Base-by-base conservation (phyloP, 2,329 filamentous ascomycete genomes). In the Ophiostoma sp. region DNA sequence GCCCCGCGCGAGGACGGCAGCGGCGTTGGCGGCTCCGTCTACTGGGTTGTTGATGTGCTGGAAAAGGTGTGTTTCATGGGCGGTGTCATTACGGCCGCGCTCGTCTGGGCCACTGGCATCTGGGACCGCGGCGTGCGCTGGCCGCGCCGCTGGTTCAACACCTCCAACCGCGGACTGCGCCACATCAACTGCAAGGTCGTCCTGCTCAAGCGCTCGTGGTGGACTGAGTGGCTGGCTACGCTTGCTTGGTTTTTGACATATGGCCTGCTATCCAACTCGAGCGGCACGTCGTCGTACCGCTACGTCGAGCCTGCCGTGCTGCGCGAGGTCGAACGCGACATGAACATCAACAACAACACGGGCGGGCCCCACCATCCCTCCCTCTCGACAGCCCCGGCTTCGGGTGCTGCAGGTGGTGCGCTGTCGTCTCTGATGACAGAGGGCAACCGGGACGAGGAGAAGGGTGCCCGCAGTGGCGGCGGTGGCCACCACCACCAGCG, bases 151-250 rank as follows among this genome's bases (percentile, higher is more conserved):
- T 98, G 95, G 92, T 89, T 98, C 75, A 88, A 86, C 74, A 89
- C 94, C 72, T 91, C 94, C 54, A 99, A 99, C 78, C 86, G 95
- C 69, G 95, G 95, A 15, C 83, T 99, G 73, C 86, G 95, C 72
- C 90, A 87, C 70, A 96, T 98, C 86, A 99, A 99, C 80, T 92
- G 93, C 80, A 98, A 99, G 81, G 89, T 99, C 67, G 93, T 99
- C 69, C 86, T 98, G 70, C 90, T 96, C 70, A 89, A 91, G 76
- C 88, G 92, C 15, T 86, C 91, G 0, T 93, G 92, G 88, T 93
- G 90, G 86, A 87, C 88, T 72, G 94, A 97, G 77, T 78, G 90
- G 35, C 81, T 91, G 23, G 90, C 90, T 5, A 90, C 90, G 69
- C 77, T 90, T 65, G 88, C 85, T 15, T 96, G 94, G 79, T 86